Evolutionary conservation across 305 asterid genomes (phyloP).

Genomic region (Fraxinus xanthoxyloides): DNA sequence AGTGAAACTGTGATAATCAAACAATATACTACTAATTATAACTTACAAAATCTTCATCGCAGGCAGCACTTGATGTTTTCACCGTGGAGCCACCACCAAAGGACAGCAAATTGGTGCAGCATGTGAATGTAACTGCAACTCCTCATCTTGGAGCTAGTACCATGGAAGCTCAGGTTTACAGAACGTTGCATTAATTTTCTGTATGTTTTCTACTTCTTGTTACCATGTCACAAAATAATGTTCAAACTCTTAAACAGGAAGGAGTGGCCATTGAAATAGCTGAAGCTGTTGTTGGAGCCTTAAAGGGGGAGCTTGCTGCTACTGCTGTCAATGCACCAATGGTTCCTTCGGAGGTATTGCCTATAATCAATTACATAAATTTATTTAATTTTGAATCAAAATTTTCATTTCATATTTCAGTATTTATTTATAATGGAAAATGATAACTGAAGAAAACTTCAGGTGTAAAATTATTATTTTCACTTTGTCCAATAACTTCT

Average conservation of each 20-base stretch:
- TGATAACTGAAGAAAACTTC: not conserved
- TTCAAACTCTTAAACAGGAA: conserved; percentile 53
- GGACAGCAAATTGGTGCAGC: conserved; percentile 78
- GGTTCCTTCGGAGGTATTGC: conserved; percentile 92
- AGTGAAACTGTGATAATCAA: not conserved
- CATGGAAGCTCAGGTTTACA: conserved; percentile 88
- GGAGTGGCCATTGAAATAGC: conserved; percentile 98
- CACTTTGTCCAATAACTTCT: not conserved
- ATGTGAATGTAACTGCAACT: conserved; percentile 72
- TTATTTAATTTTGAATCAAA: not conserved
- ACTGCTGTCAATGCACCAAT: conserved; percentile 98
- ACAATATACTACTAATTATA: not conserved
- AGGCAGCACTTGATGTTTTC: conserved; percentile 99
- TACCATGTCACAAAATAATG: not conserved
- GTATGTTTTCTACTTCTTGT: not conserved
- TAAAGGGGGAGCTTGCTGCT: conserved; percentile 96
- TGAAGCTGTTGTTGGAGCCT: conserved; percentile 97
- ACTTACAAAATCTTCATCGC: conserved; percentile 6
- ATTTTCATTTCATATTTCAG: not conserved
- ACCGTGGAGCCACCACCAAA: conserved; percentile 88
- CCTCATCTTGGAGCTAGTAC: conserved; percentile 99
- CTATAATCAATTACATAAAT: not conserved
- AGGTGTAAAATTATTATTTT: not conserved
- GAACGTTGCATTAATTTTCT: not conserved
- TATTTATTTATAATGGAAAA: not conserved